These are phyloP conservation scores for Cladosporium phlei DNA, from an alignment of 2,329 filamentous ascomycete genomes.

Conservation along the genomic window DNA sequence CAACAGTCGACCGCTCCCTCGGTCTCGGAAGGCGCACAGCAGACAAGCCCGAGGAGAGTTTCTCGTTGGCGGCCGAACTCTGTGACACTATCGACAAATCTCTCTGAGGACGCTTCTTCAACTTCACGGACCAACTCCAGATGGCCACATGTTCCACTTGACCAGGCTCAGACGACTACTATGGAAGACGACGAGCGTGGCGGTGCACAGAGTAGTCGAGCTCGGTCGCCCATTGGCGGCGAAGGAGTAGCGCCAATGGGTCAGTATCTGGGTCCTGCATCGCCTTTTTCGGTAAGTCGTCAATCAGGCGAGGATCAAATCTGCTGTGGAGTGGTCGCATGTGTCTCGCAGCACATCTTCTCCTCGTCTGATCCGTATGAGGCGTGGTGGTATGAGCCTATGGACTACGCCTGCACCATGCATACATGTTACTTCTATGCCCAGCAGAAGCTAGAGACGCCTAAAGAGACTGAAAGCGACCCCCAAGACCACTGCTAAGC, in stretches of 20 bases:
- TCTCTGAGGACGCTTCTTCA: background rate
- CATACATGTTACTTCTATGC: too few species aligned
- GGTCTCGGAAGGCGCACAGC: conserved; percentile 23
- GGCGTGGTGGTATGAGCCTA: too few species aligned
- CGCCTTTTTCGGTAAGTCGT: conserved; percentile 19
- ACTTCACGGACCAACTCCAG: conserved; percentile 13
- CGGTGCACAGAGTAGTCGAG: conserved; percentile 18
- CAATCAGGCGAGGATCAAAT: too few species aligned
- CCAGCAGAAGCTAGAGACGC: too few species aligned
- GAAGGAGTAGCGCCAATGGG: conserved; percentile 14
- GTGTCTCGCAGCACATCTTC: too few species aligned
- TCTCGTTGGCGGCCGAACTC: conserved; percentile 14
- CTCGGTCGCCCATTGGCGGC: conserved; percentile 18
- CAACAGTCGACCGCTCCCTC: conserved; percentile 28
- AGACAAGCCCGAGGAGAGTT: background rate
- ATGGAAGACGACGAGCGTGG: conserved; percentile 15
- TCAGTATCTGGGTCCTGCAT: conserved; percentile 25
- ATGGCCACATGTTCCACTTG: conserved; percentile 8
- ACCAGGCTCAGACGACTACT: background rate
- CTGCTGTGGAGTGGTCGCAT: too few species aligned
- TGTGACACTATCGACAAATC: conserved; percentile 21
- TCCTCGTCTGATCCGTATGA: too few species aligned
- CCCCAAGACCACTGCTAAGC: too few species aligned
- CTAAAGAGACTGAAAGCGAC: too few species aligned
- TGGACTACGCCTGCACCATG: too few species aligned